Evolutionary conservation across 2,329 filamentous ascomycete species (phyloP).

Genomic region (Stemphylium beticola): DNA sequence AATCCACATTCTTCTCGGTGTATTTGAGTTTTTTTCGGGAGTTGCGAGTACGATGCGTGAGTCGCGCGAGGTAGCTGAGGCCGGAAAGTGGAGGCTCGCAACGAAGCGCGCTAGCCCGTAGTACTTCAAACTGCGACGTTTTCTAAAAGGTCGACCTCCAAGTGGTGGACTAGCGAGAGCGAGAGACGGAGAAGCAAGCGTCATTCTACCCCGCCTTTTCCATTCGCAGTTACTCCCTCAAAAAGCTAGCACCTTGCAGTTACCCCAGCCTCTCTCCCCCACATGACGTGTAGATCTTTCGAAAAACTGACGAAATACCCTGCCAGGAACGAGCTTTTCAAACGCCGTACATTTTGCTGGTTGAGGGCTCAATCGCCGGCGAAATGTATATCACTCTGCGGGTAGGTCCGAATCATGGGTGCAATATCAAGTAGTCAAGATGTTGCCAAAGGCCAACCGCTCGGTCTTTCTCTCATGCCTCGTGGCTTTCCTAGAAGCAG

Average conservation of each 20-base stretch:
- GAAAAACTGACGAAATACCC: not conserved
- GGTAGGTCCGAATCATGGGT: not conserved
- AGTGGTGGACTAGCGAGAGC: not conserved
- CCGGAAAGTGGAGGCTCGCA: too few species aligned
- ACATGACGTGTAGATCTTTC: not conserved
- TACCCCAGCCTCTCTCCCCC: not conserved
- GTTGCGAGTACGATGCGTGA: too few species aligned
- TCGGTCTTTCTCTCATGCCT: not conserved
- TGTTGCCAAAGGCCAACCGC: not conserved
- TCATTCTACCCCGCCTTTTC: not conserved
- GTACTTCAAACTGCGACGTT: too few species aligned
- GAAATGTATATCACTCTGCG: not conserved
- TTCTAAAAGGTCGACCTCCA: not conserved
- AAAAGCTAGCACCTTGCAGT: not conserved
- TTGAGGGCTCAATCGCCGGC: slow-evolving; percentile 1
- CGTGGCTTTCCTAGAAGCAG: not conserved
- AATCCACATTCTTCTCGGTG: too few species aligned
- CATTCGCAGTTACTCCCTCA: not conserved
- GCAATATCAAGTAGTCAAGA: not conserved
- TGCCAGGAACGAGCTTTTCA: not conserved
- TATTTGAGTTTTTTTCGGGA: too few species aligned
- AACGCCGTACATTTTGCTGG: not conserved
- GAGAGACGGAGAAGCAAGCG: not conserved
- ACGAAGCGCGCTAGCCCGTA: too few species aligned
- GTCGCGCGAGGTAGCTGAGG: too few species aligned